Evolutionary conservation across 2,329 filamentous ascomycete species (phyloP).

Genomic region (Trichoderma koningiopsis): DNA sequence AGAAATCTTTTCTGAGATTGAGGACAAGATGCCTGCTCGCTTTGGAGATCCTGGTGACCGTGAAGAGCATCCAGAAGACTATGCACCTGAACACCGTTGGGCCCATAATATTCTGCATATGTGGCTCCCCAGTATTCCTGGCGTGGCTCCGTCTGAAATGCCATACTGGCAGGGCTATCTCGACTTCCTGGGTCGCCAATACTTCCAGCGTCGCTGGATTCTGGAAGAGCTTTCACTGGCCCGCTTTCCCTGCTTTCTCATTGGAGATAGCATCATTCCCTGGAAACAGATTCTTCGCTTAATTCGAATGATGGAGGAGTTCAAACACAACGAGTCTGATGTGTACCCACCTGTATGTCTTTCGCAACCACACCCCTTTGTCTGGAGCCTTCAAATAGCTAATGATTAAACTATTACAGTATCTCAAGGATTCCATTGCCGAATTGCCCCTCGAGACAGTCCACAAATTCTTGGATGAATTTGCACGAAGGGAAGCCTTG

Average conservation of each 20-base stretch:
- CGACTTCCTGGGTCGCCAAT: conserved; percentile 20
- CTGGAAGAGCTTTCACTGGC: conserved; percentile 16
- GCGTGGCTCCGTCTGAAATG: conserved; percentile 8
- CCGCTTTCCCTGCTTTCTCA: conserved; percentile 17
- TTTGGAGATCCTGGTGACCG: conserved; percentile 20
- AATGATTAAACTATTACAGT: neutral
- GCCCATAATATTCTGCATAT: conserved; percentile 3
- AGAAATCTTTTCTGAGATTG: conserved; percentile 4
- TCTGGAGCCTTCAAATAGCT: neutral
- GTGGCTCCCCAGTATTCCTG: neutral
- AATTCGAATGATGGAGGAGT: conserved; percentile 20
- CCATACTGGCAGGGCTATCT: conserved; percentile 11
- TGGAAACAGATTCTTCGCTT: conserved; percentile 21
- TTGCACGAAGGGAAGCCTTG: conserved; percentile 12
- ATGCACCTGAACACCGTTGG: conserved; percentile 13
- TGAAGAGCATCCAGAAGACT: conserved; percentile 12
- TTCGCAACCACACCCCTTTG: no score
- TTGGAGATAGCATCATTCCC: conserved; percentile 17
- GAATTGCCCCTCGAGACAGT: conserved; percentile 18
- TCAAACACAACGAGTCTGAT: conserved; percentile 4
- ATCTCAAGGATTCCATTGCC: conserved; percentile 12
- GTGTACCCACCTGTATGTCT: neutral
- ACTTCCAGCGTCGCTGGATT: conserved; percentile 19
- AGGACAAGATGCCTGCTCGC: conserved; percentile 13
- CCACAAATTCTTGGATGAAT: conserved; percentile 20